Percentiles rank a stretch among this genome's conserved stretches.
These are phyloP conservation scores for Amaranthus hypochondriacus DNA, from an alignment of 148 eudicot species.

Conservation along the genomic window DNA sequence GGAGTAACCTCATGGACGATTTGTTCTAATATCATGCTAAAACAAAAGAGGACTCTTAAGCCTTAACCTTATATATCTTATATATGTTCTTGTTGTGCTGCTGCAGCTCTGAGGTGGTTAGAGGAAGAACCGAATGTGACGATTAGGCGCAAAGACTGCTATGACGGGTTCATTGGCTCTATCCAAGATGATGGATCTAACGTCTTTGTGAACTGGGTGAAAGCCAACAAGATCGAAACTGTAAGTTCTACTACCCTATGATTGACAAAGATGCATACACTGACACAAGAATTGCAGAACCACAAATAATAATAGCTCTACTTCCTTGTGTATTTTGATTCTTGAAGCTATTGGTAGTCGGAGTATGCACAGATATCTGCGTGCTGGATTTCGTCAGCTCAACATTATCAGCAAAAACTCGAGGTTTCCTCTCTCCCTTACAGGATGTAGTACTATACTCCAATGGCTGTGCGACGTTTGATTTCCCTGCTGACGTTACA, in stretches of 20 bases:
- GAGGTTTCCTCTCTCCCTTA: constrained; percentile 62
- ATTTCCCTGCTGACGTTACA: constrained; percentile 68
- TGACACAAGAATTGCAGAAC: background rate
- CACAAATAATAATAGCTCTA: background rate
- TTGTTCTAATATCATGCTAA: too few species aligned
- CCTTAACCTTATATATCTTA: too few species aligned
- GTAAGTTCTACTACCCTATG: constrained; percentile 32
- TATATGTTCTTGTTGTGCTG: background rate
- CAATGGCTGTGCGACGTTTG: constrained; percentile 77
- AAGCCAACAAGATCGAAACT: constrained; percentile 64
- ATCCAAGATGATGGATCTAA: constrained; percentile 82
- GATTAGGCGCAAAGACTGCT: constrained; percentile 74
- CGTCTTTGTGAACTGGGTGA: constrained; percentile 84
- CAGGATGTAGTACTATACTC: constrained; percentile 81
- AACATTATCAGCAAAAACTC: constrained; percentile 80
- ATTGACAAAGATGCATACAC: background rate
- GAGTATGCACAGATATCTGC: constrained; percentile 93
- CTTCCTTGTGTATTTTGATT: background rate
- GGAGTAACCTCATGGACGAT: too few species aligned
- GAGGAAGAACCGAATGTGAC: constrained; percentile 80
- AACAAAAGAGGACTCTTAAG: too few species aligned
- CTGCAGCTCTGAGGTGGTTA: constrained; percentile 72
- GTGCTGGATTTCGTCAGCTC: constrained; percentile 89
- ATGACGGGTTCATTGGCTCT: constrained; percentile 94
- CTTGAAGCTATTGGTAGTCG: constrained; percentile 70